phyloP scores from a whole-genome alignment of 352 stramenopile species.

The Phytophthora sojae region DNA sequence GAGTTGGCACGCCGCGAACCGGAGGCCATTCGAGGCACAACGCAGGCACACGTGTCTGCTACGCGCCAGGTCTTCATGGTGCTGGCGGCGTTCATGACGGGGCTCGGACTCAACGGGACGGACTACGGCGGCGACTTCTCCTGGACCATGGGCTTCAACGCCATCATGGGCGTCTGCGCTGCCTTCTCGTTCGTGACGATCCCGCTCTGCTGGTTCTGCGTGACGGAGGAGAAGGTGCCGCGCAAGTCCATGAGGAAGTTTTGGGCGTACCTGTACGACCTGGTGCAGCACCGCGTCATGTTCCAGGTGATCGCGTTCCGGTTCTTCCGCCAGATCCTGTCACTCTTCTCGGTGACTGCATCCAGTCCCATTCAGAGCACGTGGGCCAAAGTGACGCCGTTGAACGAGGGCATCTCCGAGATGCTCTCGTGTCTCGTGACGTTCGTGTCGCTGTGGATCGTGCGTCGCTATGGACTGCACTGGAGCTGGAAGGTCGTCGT shows the following conservation, averaged over 20 bases:
- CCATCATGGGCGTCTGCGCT: conserved; percentile 53
- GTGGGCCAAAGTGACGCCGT: conserved; percentile 63
- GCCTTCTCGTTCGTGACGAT: conserved; percentile 49
- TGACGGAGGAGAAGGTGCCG: conserved; percentile 44
- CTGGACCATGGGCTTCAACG: conserved; percentile 65
- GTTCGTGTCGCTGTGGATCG: conserved; percentile 46
- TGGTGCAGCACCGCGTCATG: conserved; percentile 58
- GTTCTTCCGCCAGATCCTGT: conserved; percentile 60
- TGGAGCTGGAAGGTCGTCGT: conserved; percentile 66
- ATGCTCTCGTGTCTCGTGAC: conserved; percentile 56
- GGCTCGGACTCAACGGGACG: conserved; percentile 50
- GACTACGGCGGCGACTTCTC: conserved; percentile 61
- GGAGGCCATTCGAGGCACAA: conserved; percentile 46
- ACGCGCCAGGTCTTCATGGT: conserved; percentile 48
- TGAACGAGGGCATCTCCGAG: conserved; percentile 62
- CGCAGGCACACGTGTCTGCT: conserved; percentile 49
- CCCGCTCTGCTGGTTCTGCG: conserved; percentile 53
- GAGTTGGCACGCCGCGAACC: conserved; percentile 63
- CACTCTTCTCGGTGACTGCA: conserved; percentile 58
- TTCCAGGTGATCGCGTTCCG: conserved; percentile 64
- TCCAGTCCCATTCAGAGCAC: conserved; percentile 53
- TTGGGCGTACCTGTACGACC: conserved; percentile 46
- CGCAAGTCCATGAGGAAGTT: conserved; percentile 48
- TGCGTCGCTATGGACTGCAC: conserved; percentile 55
- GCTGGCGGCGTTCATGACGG: conserved; percentile 53